Evolutionary conservation across 352 stramenopile genomes (phyloP).

Genomic region (Plasmopara muralis): DNA sequence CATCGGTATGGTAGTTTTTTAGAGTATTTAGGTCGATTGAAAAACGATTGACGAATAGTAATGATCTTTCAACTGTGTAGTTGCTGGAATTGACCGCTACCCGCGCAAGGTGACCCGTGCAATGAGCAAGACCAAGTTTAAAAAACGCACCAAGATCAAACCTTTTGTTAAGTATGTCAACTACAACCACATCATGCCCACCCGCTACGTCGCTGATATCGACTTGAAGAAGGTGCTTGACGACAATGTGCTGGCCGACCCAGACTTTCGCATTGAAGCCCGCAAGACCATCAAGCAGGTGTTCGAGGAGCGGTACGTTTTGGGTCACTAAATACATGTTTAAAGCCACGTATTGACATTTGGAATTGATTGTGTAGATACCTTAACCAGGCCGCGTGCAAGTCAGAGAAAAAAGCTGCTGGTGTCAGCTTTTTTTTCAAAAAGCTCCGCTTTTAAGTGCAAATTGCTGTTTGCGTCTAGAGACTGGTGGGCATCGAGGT

Average conservation of each 20-base stretch:
- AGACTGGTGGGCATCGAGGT: constrained; percentile 38
- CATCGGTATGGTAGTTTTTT: constrained; percentile 56
- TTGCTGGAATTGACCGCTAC: constrained; percentile 94
- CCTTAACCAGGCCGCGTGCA: constrained; percentile 93
- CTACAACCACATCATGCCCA: constrained; percentile 99
- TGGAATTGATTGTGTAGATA: constrained; percentile 29
- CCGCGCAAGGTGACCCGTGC: constrained; percentile 96
- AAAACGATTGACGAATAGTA: not conserved
- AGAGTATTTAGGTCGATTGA: too few relatives aligned
- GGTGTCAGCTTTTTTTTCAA: constrained; percentile 99
- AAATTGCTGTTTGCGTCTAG: constrained; percentile 35
- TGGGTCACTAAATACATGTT: not conserved
- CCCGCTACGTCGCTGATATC: constrained; percentile 98
- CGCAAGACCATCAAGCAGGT: constrained; percentile 99
- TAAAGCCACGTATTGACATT: constrained; percentile 10
- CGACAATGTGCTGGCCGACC: constrained; percentile 81
- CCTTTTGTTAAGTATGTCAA: constrained; percentile 99
- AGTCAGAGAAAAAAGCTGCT: constrained; percentile 97
- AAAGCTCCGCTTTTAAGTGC: constrained; percentile 98
- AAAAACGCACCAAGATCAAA: constrained; percentile 97
- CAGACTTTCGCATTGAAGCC: constrained; percentile 84
- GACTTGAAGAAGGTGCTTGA: constrained; percentile 98
- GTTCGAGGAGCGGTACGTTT: constrained; percentile 95
- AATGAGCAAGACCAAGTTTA: constrained; percentile 97
- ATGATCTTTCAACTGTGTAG: constrained; percentile 19